Base-by-base conservation (phyloP, 2,329 filamentous ascomycete genomes). In the Amylocarpus encephaloides region DNA sequence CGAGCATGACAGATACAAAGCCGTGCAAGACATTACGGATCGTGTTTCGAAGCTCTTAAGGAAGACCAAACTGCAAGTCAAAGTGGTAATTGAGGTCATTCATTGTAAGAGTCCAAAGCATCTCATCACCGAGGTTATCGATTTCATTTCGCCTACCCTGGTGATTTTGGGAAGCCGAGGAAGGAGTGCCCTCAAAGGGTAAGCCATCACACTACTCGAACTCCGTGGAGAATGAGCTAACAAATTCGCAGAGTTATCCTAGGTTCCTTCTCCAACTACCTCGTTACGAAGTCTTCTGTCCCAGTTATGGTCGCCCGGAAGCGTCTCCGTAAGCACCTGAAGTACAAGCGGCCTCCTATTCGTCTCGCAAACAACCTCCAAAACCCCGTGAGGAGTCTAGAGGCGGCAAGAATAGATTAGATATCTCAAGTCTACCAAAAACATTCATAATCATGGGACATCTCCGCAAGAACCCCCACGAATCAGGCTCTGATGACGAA, bases 51-150 rank as follows among this genome's bases (percentile, higher is more conserved):
- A 85, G 58, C 73, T 97, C 41, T 71, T 98, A 52, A 80, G 92
- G 53, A 95, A 95, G 75, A 98, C 93, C 1, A 82, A 87, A 57
- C 74, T 98, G 51, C 92, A 98, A 67, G 91, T 96, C 43, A 83
- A 90, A 51, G 87, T 96, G 43, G 89, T 95, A 45, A 85, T 98
- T 32, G 93, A 98, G 70, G 92, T 97, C 26, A 85, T 98, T 59
- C 93, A 97, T 70, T 97, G 93, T 83, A 97, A 96, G 76, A 96
- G 88, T 64, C 90, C 93, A 3, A 92, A 93, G 68, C 91, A 96
- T 67, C 78, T 97, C 73, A 90, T 98, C 57, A 95, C 90, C 0
- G 93, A 97, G 73, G 90, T 96, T 71, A 97, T 98, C 68, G 93
- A 98, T 67, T 80, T 88, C 56, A 79, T 97, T 46, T 87, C 86